phyloP scores from a whole-genome alignment of 306 rosid genomes.

The Castanospermum australe region DNA sequence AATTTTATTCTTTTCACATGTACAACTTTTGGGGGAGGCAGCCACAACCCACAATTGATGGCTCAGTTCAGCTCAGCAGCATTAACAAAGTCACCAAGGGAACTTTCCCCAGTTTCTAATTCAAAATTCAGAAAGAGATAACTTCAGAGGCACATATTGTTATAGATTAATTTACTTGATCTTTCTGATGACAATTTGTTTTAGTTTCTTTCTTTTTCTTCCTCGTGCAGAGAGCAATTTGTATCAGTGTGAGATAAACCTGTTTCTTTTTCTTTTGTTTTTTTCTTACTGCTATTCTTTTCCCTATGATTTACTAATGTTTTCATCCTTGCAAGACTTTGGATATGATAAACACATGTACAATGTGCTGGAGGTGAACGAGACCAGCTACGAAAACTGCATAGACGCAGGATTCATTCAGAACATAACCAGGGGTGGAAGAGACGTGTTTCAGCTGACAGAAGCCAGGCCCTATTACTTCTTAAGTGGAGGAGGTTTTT shows the following conservation, averaged over 20 bases:
- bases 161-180: not conserved
- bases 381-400: conserved; percentile 56
- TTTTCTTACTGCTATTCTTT: not conserved
- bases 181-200: not conserved
- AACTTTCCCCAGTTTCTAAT: too few relatives aligned
- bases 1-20: not conserved
- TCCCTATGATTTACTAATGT: not conserved
- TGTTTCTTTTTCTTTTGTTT: too few relatives aligned
- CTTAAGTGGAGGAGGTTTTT: conserved; percentile 53
- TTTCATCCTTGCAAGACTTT: conserved; percentile 41
- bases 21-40: not conserved
- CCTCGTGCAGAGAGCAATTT: not conserved
- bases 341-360: conserved; percentile 47
- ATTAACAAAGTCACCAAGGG: too few relatives aligned
- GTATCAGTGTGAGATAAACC: not conserved
- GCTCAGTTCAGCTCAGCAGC: too few relatives aligned
- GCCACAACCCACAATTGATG: not conserved
- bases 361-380: conserved; percentile 70
- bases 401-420: conserved; percentile 42
- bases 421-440: conserved; percentile 57
- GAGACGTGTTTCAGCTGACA: conserved; percentile 53
- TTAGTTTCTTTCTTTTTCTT: too few relatives aligned
- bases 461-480: conserved; percentile 55
- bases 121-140: too few relatives aligned
- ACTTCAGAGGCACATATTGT: not conserved